Conservation (phyloP, 176 grass and related monocot species). For the Aegilops sharonensis region DNA sequence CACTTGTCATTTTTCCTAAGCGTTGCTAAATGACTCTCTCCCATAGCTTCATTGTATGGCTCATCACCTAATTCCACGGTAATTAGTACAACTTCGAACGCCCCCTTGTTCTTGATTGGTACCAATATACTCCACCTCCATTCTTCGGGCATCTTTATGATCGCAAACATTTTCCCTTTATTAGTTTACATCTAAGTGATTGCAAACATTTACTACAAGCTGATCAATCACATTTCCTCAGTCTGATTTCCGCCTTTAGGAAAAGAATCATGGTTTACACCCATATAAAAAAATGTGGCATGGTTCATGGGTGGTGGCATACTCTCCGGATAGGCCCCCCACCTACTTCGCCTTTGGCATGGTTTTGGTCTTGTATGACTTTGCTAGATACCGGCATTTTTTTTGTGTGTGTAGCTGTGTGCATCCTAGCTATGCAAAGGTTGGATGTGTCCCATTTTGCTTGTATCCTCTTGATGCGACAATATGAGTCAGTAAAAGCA, state of each 20-base stretch:
- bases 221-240: not conserved
- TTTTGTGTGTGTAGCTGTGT: not conserved
- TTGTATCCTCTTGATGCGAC: not conserved
- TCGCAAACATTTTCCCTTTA: not conserved
- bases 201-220: not conserved
- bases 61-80: too few relatives aligned
- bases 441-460: not conserved
- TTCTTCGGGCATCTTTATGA: too few relatives aligned
- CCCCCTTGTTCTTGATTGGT: too few relatives aligned
- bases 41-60: too few relatives aligned
- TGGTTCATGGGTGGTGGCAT: not conserved
- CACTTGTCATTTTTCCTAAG: too few relatives aligned
- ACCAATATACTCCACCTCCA: too few relatives aligned
- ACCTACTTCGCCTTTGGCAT: not conserved
- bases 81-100: too few relatives aligned
- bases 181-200: not conserved
- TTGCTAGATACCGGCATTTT: not conserved
- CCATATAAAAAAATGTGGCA: not conserved
- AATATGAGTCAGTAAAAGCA: not conserved
- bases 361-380: not conserved
- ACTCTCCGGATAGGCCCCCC: not conserved
- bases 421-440: too few relatives aligned
- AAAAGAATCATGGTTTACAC: too few relatives aligned
- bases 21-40: too few relatives aligned
- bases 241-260: constrained; percentile 8